Percentiles rank a stretch among this genome's conserved stretches.
phyloP scores from a whole-genome alignment of 305 asterid genomes.

The Fraxinus nigra region DNA sequence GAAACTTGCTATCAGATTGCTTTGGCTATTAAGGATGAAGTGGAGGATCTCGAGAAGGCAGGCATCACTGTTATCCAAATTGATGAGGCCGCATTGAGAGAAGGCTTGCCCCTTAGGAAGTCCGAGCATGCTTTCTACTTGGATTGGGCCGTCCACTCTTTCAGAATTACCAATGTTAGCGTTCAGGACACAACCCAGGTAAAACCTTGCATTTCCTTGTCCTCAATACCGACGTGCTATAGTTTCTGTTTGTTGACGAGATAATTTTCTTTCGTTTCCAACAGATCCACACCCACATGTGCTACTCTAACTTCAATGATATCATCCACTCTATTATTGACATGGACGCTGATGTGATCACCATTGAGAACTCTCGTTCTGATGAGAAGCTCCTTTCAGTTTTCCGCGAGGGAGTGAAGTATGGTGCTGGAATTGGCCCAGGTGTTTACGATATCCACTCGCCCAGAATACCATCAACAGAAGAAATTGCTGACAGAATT shows the following conservation, averaged over 20 bases:
- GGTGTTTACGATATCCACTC: conserved; percentile 46
- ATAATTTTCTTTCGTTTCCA: neutral
- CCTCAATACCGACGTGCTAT: neutral
- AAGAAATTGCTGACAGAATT: conserved; percentile 43
- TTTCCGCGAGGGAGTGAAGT: conserved; percentile 42
- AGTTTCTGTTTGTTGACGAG: neutral
- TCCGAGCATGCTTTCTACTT: conserved; percentile 40
- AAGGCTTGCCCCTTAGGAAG: conserved; percentile 42
- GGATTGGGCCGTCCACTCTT: conserved; percentile 46
- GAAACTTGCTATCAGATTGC: conserved; percentile 49
- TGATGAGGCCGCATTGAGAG: conserved; percentile 47
- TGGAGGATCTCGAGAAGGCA: conserved; percentile 48
- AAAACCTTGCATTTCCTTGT: neutral
- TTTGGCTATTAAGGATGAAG: conserved; percentile 43
- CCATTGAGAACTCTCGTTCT: conserved; percentile 37
- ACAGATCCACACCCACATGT: conserved; percentile 41
- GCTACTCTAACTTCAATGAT: conserved; percentile 38
- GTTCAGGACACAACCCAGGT: conserved; percentile 34
- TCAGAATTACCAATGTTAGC: conserved; percentile 38
- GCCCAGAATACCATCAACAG: conserved; percentile 43
- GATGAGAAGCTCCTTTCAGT: conserved; percentile 39
- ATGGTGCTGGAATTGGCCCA: conserved; percentile 52
- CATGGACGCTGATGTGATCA: conserved; percentile 39
- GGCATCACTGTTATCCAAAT: conserved; percentile 42
- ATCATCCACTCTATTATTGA: conserved; percentile 32